Percentiles rank a stretch among this genome's conserved stretches.
These are phyloP conservation scores for Tetrahymena borealis DNA, from an alignment of 73 alveolate species.

Conservation along the genomic window DNA sequence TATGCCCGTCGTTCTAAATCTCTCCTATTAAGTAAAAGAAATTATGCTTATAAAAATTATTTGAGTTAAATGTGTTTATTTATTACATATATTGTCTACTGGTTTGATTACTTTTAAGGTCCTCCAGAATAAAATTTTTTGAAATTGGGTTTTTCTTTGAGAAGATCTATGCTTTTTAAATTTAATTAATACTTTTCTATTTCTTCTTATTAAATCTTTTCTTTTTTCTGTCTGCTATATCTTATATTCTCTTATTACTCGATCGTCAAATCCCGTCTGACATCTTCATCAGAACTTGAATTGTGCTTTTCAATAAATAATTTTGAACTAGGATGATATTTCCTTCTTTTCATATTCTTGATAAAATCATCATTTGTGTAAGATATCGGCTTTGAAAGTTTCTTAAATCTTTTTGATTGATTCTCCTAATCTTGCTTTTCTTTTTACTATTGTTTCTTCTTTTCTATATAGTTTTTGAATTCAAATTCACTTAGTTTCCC, in stretches of 20 bases:
- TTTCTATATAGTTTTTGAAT: background rate
- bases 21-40: background rate
- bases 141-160: background rate
- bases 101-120: background rate
- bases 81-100: background rate
- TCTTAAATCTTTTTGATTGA: background rate
- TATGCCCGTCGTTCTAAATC: background rate
- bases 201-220: background rate
- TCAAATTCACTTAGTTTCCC: background rate
- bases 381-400: conserved; percentile 5
- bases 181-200: background rate
- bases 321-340: conserved; percentile 9
- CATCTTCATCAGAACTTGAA: background rate
- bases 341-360: conserved; percentile 8
- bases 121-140: conserved; percentile 9
- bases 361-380: conserved; percentile 6
- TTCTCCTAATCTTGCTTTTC: background rate
- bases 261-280: background rate
- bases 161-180: background rate
- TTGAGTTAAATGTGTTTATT: background rate
- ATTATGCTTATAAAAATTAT: background rate
- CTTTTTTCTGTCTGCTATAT: background rate
- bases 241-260: background rate
- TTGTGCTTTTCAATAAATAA: background rate
- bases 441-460: background rate